Percentiles rank a stretch among this genome's conserved stretches.
These are phyloP conservation scores for Aspergillus nanangensis DNA, from an alignment of 495 filamentous ascomycete genomes.

Conservation along the genomic window DNA sequence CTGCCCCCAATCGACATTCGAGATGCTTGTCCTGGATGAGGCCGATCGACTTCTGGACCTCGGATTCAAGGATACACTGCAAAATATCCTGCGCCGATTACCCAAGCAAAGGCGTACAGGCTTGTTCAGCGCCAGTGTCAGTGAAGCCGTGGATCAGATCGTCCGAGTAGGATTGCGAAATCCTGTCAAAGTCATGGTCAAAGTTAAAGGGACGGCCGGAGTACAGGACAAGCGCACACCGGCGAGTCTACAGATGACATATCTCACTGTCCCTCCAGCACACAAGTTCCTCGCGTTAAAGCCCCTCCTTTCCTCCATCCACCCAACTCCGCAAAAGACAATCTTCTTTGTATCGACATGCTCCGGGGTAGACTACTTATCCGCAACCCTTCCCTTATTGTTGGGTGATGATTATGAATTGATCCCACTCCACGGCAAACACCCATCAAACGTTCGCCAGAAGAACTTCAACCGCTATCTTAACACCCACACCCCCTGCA, in stretches of 20 bases:
- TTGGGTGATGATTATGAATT: constrained; percentile 56
- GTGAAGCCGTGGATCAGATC: constrained; percentile 85
- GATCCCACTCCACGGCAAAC: constrained; percentile 86
- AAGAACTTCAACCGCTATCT: constrained; percentile 80
- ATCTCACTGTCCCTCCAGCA: constrained; percentile 66
- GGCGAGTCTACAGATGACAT: constrained; percentile 87
- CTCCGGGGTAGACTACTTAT: constrained; percentile 90
- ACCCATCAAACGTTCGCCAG: constrained; percentile 68
- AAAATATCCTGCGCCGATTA: constrained; percentile 74
- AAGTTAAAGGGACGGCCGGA: constrained; percentile 72
- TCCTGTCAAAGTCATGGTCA: constrained; percentile 88
- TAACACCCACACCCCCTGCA: constrained; percentile 57
- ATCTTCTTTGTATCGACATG: constrained; percentile 95
- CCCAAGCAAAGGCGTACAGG: constrained; percentile 94
- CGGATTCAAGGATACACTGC: constrained; percentile 90
- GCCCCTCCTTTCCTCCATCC: constrained; percentile 61
- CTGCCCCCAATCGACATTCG: constrained; percentile 81
- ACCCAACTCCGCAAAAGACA: constrained; percentile 70
- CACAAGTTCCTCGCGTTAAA: constrained; percentile 73
- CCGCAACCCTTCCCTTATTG: constrained; percentile 67
- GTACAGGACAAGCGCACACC: constrained; percentile 85
- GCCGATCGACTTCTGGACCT: constrained; percentile 89
- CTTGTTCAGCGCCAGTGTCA: constrained; percentile 88
- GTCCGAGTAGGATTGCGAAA: constrained; percentile 90
- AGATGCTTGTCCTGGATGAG: constrained; percentile 88